Evolutionary conservation across 169 alveolate species (phyloP).

Genomic region (Sarcocystis neurona): DNA sequence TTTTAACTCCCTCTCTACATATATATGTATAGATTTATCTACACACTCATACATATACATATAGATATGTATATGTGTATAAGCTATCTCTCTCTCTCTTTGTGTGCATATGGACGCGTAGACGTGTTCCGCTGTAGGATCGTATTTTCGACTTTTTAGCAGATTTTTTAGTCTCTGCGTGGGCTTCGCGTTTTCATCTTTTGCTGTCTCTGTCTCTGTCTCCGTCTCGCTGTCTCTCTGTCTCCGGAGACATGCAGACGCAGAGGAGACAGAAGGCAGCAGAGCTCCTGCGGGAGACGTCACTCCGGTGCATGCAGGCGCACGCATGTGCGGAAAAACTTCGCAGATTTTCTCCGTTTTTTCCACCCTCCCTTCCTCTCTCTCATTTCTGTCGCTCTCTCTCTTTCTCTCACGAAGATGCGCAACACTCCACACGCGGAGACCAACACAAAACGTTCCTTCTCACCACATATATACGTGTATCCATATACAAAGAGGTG

Average conservation of each 20-base stretch:
- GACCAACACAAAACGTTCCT: too few species aligned
- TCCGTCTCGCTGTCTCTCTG: neutral
- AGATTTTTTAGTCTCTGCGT: neutral
- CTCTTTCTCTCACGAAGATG: too few species aligned
- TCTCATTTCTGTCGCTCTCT: too few species aligned
- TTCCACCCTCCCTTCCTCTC: too few species aligned
- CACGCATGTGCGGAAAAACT: too few species aligned
- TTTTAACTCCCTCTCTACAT: too few species aligned
- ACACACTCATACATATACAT: too few species aligned
- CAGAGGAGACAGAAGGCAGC: neutral
- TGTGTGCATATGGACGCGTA: neutral
- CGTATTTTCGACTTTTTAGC: neutral
- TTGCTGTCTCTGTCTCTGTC: neutral
- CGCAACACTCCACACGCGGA: too few species aligned
- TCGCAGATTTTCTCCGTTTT: too few species aligned
- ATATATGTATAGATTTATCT: neutral
- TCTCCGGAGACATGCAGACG: neutral
- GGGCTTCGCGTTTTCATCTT: neutral
- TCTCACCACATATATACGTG: neutral
- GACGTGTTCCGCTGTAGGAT: neutral
- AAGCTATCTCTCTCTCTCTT: neutral
- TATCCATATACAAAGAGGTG: neutral
- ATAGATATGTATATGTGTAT: neutral
- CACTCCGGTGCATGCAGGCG: too few species aligned
- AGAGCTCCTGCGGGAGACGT: neutral